Percentiles rank a stretch among this genome's conserved stretches.
phyloP scores from a whole-genome alignment of 192 early-diverging fungal genomes.

The Rhizophagus sp. region DNA sequence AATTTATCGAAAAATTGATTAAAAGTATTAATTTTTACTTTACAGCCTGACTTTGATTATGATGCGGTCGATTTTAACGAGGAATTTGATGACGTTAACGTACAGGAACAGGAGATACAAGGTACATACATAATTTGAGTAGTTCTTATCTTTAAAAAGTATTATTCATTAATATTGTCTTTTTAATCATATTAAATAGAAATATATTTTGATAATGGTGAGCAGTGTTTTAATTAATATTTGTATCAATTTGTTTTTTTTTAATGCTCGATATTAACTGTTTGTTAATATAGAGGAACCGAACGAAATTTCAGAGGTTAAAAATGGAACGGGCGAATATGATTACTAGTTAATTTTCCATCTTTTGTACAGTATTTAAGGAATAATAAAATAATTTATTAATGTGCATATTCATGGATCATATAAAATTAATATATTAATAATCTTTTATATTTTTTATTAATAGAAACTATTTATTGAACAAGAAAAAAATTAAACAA shows the following conservation, averaged over 20 bases:
- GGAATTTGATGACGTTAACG: constrained; percentile 40
- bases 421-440: no score
- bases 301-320: background rate
- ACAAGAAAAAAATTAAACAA: no score
- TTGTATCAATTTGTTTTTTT: background rate
- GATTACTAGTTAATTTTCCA: background rate
- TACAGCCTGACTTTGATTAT: constrained; percentile 43
- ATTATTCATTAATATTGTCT: background rate
- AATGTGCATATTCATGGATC: no score
- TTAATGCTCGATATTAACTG: background rate
- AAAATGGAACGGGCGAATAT: background rate
- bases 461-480: no score
- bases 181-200: background rate
- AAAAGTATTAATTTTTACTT: background rate
- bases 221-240: background rate
- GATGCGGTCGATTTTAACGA: constrained; percentile 42
- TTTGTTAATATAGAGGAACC: background rate
- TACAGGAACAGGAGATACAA: constrained; percentile 40
- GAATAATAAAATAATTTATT: no score
- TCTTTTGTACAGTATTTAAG: no score
- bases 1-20: background rate
- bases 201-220: constrained; percentile 30
- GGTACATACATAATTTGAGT: constrained; percentile 6
- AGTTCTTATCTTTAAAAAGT: background rate
- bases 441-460: no score